Evolutionary conservation across 192 early-diverging fungal species (phyloP).

Genomic region (Coemansia sp.): DNA sequence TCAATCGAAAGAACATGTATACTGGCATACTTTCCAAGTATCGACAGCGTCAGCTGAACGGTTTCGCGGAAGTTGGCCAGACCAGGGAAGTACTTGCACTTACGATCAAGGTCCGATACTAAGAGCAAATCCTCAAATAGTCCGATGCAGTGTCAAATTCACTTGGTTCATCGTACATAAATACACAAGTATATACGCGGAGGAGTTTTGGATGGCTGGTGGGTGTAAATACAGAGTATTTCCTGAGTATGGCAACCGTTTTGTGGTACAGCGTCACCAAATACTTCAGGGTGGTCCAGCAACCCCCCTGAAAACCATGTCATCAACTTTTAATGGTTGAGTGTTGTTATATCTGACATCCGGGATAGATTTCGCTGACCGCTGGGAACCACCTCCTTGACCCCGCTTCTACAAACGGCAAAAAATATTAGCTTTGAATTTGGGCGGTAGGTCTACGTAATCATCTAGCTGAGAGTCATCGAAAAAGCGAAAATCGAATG

Average conservation of each 20-base stretch:
- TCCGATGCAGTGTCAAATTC: background rate
- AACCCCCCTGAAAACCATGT: constrained; percentile 12
- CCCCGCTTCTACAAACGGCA: background rate
- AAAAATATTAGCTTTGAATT: background rate
- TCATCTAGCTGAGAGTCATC: background rate
- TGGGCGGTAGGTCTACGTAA: background rate
- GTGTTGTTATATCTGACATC: background rate
- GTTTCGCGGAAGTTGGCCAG: background rate
- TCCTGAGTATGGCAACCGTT: background rate
- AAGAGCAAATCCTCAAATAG: background rate
- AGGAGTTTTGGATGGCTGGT: background rate
- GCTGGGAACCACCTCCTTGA: background rate
- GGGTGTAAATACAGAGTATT: background rate
- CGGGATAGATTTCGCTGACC: background rate
- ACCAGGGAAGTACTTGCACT: background rate
- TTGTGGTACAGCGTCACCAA: background rate
- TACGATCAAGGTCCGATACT: background rate
- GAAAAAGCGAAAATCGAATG: background rate
- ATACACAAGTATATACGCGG: background rate
- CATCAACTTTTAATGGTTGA: background rate
- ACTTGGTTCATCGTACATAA: background rate
- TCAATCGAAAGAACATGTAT: no score
- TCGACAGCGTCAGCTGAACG: no score
- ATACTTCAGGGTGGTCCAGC: background rate
- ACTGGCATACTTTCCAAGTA: no score